Evolutionary conservation across 2,329 filamentous ascomycete genomes (phyloP).

Genomic region (Eurotiales sp.): DNA sequence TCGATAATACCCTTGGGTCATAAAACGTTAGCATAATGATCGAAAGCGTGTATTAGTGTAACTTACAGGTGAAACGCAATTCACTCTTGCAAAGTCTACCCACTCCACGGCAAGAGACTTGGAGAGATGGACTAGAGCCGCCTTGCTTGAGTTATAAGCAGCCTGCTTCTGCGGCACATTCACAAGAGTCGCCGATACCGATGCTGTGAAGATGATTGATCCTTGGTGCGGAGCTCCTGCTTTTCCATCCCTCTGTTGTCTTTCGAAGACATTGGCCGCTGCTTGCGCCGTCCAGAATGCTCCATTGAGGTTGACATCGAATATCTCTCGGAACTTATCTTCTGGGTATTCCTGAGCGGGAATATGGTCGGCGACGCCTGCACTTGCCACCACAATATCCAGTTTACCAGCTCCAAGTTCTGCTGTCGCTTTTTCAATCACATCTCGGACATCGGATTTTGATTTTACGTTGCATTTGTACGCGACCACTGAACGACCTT

Average conservation of each 20-base stretch:
- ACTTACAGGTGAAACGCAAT: conserved; percentile 40
- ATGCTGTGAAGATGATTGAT: conserved; percentile 63
- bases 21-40: background rate
- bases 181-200: conserved; percentile 63
- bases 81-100: conserved; percentile 46
- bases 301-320: conserved; percentile 71
- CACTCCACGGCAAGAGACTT: conserved; percentile 68
- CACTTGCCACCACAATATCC: conserved; percentile 50
- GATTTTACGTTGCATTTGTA: conserved; percentile 32
- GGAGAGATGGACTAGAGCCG: conserved; percentile 60
- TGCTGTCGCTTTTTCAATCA: conserved; percentile 30
- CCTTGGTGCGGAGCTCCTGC: conserved; percentile 44
- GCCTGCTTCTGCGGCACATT: conserved; percentile 70
- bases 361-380: conserved; percentile 62
- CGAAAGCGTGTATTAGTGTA: conserved; percentile 20
- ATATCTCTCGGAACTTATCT: conserved; percentile 57
- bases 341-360: conserved; percentile 55
- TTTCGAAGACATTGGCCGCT: conserved; percentile 36
- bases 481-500: conserved; percentile 25
- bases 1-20: background rate
- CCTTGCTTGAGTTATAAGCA: conserved; percentile 70
- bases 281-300: conserved; percentile 68
- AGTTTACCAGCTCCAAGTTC: conserved; percentile 40
- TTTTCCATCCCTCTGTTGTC: conserved; percentile 21
- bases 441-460: conserved; percentile 27